These are phyloP conservation scores for Nemania serpens DNA, from an alignment of 2,329 filamentous ascomycete genomes.

Conservation along the genomic window DNA sequence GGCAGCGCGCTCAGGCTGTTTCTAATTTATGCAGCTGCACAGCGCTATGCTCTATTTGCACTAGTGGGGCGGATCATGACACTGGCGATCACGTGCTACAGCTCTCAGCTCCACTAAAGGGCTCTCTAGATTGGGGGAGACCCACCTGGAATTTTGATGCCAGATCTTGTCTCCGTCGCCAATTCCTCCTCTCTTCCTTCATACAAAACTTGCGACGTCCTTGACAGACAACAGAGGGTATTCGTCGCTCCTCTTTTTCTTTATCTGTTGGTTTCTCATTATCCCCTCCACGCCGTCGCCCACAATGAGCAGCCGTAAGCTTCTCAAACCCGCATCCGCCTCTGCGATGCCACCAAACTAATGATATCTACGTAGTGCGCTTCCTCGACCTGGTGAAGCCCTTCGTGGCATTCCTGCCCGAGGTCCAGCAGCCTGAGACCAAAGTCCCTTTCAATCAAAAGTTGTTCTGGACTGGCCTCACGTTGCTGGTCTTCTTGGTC, in stretches of 20 bases:
- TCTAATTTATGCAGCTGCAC: no score
- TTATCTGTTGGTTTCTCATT: constrained; percentile 31
- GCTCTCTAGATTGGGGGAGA: constrained; percentile 39
- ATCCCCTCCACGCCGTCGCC: constrained; percentile 30
- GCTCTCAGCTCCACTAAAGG: constrained; percentile 33
- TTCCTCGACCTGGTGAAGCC: constrained; percentile 99
- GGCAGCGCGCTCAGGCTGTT: no score
- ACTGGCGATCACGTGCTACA: constrained; percentile 25
- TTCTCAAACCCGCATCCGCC: constrained; percentile 10
- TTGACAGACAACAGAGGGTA: constrained; percentile 36
- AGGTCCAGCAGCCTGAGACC: constrained; percentile 98
- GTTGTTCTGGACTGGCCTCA: constrained; percentile 93
- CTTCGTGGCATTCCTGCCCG: constrained; percentile 98
- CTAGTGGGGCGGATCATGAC: not conserved
- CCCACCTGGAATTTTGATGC: constrained; percentile 37
- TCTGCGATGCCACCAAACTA: constrained; percentile 21
- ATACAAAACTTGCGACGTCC: constrained; percentile 40
- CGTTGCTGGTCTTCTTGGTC: constrained; percentile 97
- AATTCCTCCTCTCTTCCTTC: constrained; percentile 36
- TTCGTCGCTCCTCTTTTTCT: constrained; percentile 35
- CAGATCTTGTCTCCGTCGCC: constrained; percentile 36
- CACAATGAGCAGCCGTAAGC: constrained; percentile 48
- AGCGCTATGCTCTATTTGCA: no score
- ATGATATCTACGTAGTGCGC: constrained; percentile 67
- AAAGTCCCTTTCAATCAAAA: constrained; percentile 99